Evolutionary conservation across 305 asterid genomes (phyloP), one percentile per base, ranked within the genome.

Genomic region (Rubia tinctorum): DNA sequence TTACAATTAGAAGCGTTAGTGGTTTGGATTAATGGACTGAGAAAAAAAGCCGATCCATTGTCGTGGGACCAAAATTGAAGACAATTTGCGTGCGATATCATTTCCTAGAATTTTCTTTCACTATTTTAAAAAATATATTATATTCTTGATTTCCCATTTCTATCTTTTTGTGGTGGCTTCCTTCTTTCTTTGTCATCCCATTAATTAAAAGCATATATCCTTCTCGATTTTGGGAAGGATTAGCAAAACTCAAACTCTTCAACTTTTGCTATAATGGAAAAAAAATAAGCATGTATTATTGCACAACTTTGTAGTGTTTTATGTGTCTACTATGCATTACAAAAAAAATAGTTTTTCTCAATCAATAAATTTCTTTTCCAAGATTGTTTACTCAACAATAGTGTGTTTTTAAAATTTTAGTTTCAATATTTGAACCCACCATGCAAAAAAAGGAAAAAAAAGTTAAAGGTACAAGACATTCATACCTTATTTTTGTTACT

Each of bases 161-260:
- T 62, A 9, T 60, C 18, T 30, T 56, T 74, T 71, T 69, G 60
- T 3, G 79, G 76, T 79, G 82, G 79, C 82, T 79, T 64, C 76
- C 67, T 72, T 66, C 79, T 74, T 79, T 78, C 78, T 70, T 74
- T 64, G 76, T 79, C 79, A 70, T 69, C 71, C 79, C 55, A 78
- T 63, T 79, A 64, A 79, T 69, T 69, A 74, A 70, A 78, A 66
- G n/a, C 6, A 53, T 55, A 66, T 30, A 74, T 69, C 71, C 72
- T 43, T 70, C 64, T 75, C 74, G 68, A 45, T 64, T 70, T 74
- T 74, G 55, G 59, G 44, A 56, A 69, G 69, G 58, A 78, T 68
- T 40, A 73, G 60, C 22, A 7, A 43, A 43, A 43, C 39, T 34
- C 39, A 34, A 34, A 34, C 39, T 34, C 39, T 34, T 34, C 39